Evolutionary conservation across 1,139 yeast species (phyloP).

Genomic region (Geotrichum europaeum): DNA sequence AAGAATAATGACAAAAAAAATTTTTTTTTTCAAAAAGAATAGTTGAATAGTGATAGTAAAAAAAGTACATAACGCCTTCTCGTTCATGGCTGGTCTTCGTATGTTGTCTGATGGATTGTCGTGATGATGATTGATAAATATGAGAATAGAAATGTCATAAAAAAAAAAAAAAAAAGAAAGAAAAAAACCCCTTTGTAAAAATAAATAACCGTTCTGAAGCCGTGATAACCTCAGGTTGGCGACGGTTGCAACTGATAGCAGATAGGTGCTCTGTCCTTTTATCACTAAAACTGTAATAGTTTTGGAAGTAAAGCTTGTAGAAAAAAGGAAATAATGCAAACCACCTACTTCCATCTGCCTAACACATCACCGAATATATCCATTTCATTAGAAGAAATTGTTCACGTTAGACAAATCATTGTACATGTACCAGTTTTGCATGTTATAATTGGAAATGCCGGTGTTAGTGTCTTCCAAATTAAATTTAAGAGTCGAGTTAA

Average conservation of each 20-base stretch:
- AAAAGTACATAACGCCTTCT: neutral
- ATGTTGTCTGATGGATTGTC: neutral
- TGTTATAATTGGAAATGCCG: neutral
- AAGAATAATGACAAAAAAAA: neutral
- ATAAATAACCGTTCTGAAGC: neutral
- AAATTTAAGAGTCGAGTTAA: neutral
- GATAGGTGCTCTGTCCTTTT: neutral
- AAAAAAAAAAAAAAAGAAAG: neutral
- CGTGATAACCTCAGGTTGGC: neutral
- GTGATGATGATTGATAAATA: neutral
- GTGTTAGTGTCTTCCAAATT: neutral
- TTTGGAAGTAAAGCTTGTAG: neutral
- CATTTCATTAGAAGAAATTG: neutral
- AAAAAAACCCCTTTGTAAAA: neutral
- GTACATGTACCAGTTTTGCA: neutral
- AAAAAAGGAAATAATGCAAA: neutral
- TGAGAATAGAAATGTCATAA: neutral
- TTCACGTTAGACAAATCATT: neutral
- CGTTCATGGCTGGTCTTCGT: neutral
- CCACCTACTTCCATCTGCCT: neutral
- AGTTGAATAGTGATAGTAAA: neutral
- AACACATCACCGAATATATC: neutral
- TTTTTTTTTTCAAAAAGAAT: neutral
- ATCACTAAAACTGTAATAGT: neutral
- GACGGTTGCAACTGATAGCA: neutral